Evolutionary conservation across 305 asterid genomes (phyloP).

Genomic region (Lippia alba): DNA sequence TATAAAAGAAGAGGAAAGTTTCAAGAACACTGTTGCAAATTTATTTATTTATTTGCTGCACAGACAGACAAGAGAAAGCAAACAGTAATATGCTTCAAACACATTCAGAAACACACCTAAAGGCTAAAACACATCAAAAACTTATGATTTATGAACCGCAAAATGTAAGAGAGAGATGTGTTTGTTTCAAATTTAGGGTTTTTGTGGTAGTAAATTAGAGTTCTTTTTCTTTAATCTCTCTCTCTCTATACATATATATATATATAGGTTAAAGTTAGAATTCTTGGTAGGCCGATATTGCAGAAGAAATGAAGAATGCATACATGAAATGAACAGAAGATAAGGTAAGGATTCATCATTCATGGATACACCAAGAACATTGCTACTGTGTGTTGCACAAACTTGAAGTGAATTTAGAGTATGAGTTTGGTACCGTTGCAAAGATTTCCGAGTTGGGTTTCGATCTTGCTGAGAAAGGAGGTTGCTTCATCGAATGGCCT

Average conservation of each 20-base stretch:
- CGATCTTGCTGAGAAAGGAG: slow-evolving; percentile 67
- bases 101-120: slow-evolving; percentile 33
- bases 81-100: slow-evolving; percentile 1
- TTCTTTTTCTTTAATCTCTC: no score
- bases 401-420: neutral
- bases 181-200: slow-evolving; percentile 48
- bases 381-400: no score
- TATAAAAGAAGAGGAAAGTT: slow-evolving; percentile 25
- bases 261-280: neutral
- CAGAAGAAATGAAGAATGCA: neutral
- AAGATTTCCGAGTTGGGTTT: slow-evolving; percentile 67
- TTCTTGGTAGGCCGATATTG: neutral
- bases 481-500: slow-evolving; percentile 86
- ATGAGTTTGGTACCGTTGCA: slow-evolving; percentile 54
- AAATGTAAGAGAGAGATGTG: neutral
- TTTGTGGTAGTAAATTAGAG: slow-evolving; percentile 15
- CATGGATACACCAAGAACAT: neutral
- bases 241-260: no score
- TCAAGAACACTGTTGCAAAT: slow-evolving; percentile 38
- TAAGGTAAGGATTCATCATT: neutral
- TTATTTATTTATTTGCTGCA: slow-evolving; percentile 23
- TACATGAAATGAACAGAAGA: slow-evolving; percentile 12
- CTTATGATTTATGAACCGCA: neutral
- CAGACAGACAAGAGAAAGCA: slow-evolving; percentile 26
- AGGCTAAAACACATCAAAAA: neutral